Base-by-base conservation (phyloP, 768 basidiomycete genomes). In the Phlegmacium glaucopus region DNA sequence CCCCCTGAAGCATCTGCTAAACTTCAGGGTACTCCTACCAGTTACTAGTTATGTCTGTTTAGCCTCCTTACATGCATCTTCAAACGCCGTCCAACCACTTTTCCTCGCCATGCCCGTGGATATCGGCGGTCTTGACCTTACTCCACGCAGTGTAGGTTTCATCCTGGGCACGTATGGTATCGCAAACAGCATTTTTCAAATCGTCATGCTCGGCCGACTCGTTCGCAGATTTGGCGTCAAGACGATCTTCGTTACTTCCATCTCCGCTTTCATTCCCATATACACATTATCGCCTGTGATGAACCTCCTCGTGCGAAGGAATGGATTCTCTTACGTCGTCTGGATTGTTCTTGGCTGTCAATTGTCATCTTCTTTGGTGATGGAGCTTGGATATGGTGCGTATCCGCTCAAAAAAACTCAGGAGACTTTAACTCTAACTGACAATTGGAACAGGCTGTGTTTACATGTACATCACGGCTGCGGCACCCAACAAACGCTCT, bases 101-200 rank as follows among this genome's bases (percentile, higher is more conserved):
- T 84, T 83, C 63, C 70, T 75, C 42, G 73, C 80, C 17, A 82
- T 80, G 4, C 78, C 83, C 3, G 61, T 77, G 44, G 61, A 62
- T 3, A 69, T 76, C 6, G 84, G 84, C 11, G 83, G 83, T 0
- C 74, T 85, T 18, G 82, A 76, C 4, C 65, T 85, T 9, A 60
- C 72, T 7, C 77, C 83, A 2, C 67, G 72, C 7, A 50, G 59
- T 13, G 82, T 87, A 13, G 84, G 84, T 9, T 66, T 70, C 37
- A 72, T 82, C 30, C 70, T 84, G 12, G 74, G 74, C 8, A 50
- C 64, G 4, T 79, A 74, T 47, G 83, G 82, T 4, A 54, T 83
- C 16, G 47, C 72, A 25, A 82, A 78, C 50, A 79, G 77, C 11
- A 34, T 77, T 27, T 71, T 79, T 58, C 81, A 83, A 61, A 63